These are phyloP conservation scores for Neospora caninum DNA, from an alignment of 169 alveolate genomes.

Conservation along the genomic window DNA sequence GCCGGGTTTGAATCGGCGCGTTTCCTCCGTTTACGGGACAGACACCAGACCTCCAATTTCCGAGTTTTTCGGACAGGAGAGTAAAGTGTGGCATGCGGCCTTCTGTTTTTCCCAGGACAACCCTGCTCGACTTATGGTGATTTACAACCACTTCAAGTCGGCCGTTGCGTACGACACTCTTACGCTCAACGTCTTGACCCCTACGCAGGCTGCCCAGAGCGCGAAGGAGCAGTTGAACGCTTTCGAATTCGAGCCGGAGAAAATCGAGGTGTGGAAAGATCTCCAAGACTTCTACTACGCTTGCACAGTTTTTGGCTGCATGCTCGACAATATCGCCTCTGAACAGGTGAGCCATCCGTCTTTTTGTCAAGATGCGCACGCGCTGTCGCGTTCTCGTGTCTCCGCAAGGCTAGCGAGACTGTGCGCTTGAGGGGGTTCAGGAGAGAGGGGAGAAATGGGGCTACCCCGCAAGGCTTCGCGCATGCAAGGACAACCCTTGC, in stretches of 20 bases:
- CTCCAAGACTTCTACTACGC: slow-evolving; percentile 69
- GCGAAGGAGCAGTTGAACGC: slow-evolving; percentile 45
- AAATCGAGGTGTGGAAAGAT: slow-evolving; percentile 57
- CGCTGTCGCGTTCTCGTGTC: too few species aligned
- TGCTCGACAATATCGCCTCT: slow-evolving; percentile 71
- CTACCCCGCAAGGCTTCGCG: too few species aligned
- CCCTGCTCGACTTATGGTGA: slow-evolving; percentile 77
- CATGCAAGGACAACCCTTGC: too few species aligned
- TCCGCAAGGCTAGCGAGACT: too few species aligned
- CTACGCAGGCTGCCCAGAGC: slow-evolving; percentile 32
- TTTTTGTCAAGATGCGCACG: neutral
- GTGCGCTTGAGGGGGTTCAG: too few species aligned
- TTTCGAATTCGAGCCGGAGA: slow-evolving; percentile 60
- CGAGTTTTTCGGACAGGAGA: too few species aligned
- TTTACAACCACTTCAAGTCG: slow-evolving; percentile 86
- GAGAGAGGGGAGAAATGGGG: too few species aligned
- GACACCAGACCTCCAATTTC: too few species aligned
- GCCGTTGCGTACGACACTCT: slow-evolving; percentile 84
- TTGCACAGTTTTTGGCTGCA: slow-evolving; percentile 69
- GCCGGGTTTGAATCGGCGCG: neutral
- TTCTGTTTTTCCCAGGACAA: slow-evolving; percentile 69
- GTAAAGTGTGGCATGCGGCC: neutral
- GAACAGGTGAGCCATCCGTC: slow-evolving; percentile 66
- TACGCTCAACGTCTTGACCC: slow-evolving; percentile 49
- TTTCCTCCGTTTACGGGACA: neutral